Conservation (phyloP, 306 rosid species). For the Cicer cuneatum region DNA sequence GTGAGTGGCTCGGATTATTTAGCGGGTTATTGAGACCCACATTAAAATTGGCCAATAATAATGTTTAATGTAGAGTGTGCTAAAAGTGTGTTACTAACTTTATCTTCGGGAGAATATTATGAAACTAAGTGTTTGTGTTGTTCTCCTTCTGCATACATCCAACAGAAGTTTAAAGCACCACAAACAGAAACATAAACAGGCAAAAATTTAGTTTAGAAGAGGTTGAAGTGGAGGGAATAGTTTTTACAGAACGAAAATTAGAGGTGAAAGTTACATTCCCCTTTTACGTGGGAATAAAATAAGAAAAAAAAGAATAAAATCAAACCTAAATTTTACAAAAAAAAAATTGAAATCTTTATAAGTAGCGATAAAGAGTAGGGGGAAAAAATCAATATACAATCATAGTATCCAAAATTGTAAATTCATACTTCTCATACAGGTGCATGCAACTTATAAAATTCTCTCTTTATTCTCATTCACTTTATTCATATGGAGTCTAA, state of each 20-base stretch:
- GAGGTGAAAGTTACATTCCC: too few relatives aligned
- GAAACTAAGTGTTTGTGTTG: background rate
- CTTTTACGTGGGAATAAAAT: too few relatives aligned
- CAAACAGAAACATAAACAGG: too few relatives aligned
- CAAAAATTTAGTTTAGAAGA: too few relatives aligned
- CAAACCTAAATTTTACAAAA: too few relatives aligned
- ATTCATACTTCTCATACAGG: background rate
- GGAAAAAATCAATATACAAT: background rate
- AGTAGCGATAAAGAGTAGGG: too few relatives aligned
- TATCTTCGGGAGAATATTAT: too few relatives aligned
- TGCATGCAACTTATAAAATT: background rate
- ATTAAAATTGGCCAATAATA: background rate
- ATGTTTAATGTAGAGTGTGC: background rate
- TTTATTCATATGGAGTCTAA: background rate
- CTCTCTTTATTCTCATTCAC: constrained; percentile 3
- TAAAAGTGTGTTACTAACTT: background rate
- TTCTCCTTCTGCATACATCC: constrained; percentile 6
- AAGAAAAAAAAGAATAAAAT: too few relatives aligned
- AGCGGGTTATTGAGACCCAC: background rate
- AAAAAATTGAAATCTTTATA: too few relatives aligned
- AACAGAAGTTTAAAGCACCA: background rate
- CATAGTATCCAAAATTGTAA: constrained; percentile 4
- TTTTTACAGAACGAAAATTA: too few relatives aligned
- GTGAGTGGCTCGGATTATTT: background rate
- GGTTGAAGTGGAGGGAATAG: too few relatives aligned